Base-by-base conservation (phyloP, 2,329 filamentous ascomycete genomes). In the Trichoderma cornu-damae region DNA sequence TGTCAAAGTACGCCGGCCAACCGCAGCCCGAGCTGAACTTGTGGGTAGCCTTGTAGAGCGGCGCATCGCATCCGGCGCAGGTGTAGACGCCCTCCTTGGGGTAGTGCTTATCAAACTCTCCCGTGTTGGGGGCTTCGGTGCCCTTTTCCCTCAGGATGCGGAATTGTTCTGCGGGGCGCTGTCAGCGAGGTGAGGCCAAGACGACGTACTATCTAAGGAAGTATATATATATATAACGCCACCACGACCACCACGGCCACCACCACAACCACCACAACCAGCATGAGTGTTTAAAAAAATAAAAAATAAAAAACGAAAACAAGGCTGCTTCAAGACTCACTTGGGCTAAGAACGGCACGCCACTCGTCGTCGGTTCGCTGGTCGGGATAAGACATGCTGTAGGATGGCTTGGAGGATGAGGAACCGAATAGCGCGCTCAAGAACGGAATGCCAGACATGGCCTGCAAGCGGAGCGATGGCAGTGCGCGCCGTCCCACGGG, bases 1-100 rank as follows among this genome's bases (percentile, higher is more conserved):
- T 93, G 73, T 99, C 94, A 70, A 93, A 99, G 75, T 97, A 99
- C 11, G 94, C 94, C 0, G 94, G 94, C 94, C 94, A 99, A 60
- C 94, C 94, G 73, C 94, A 99, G 40, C 91, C 90, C 16, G 89
- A 95, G 73, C 89, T 89, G 81, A 99, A 99, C 73, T 99, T 99
- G 75, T 96, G 92, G 61, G 81, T 81, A 26, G 94, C 92, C 72
- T 86, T 93, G 82, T 99, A 99, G 16, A 99, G 84, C 4, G 94
- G 92, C 6, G 91, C 82, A 26, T 86, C 73, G 79, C 94, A 99
- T 52, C 84, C 94, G 16, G 89, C 89, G 74, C 94, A 99, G 44
- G 80, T 85, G 77, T 97, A 99, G 55, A 90, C 82, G 58, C 94
- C 95, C 4, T 80, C 69, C 0, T 80, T 73, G 1, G 91, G 85